These are phyloP conservation scores for Penicillium salamii DNA, from an alignment of 495 filamentous ascomycete species.

Conservation along the genomic window DNA sequence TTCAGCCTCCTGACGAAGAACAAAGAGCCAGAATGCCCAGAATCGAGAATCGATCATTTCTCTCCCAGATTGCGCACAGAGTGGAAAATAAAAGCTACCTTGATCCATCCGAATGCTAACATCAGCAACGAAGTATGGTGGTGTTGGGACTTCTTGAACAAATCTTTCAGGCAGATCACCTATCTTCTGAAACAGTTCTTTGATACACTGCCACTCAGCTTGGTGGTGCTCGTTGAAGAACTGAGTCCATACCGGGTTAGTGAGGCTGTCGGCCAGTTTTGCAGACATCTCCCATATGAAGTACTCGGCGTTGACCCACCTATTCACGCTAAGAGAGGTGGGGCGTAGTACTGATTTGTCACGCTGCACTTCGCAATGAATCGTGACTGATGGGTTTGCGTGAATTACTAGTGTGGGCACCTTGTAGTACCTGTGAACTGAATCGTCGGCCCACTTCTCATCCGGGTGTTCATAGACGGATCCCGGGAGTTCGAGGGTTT, in stretches of 20 bases:
- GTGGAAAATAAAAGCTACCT: background rate
- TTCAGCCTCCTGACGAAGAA: background rate
- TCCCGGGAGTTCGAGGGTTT: too few species aligned
- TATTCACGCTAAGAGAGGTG: background rate
- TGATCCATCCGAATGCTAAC: background rate
- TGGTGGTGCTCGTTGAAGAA: background rate
- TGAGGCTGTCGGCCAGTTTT: background rate
- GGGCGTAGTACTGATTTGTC: background rate
- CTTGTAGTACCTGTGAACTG: conserved; percentile 1
- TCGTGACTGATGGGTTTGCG: background rate
- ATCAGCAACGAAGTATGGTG: background rate
- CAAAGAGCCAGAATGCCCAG: background rate
- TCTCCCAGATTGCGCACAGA: background rate
- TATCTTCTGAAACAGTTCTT: background rate
- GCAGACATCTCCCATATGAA: conserved; percentile 8
- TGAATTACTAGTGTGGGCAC: background rate
- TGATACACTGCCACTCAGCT: background rate
- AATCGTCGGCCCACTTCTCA: background rate
- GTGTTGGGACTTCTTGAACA: background rate
- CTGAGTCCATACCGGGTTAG: background rate
- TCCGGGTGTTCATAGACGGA: background rate
- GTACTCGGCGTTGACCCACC: conserved; percentile 1
- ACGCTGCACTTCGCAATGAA: background rate
- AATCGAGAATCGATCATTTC: background rate
- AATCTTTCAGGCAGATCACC: background rate